Conservation (phyloP, 176 grass and related monocot species). For the Rhipidocladum racemiflorum region DNA sequence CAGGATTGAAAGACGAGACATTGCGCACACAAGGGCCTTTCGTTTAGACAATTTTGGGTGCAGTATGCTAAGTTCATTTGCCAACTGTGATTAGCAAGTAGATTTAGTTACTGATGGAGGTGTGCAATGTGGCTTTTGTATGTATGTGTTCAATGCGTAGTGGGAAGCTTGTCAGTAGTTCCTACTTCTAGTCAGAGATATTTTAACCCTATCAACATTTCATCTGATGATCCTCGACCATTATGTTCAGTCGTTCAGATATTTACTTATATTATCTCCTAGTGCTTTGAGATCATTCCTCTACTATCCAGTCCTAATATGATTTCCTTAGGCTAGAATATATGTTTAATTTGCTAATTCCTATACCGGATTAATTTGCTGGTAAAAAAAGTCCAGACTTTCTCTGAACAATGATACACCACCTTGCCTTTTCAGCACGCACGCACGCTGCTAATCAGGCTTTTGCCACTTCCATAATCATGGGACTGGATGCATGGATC, state of each 20-base stretch:
- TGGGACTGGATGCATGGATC: constrained; percentile 35
- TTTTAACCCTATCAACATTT: neutral
- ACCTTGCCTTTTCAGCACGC: constrained; percentile 22
- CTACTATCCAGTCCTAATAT: neutral
- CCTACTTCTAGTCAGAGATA: constrained; percentile 11
- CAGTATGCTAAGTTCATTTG: neutral
- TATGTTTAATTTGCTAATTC: neutral
- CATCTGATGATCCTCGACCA: neutral
- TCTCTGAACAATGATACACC: constrained; percentile 36
- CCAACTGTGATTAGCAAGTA: neutral
- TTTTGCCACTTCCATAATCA: constrained; percentile 46
- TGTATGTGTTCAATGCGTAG: neutral
- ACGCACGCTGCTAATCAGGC: constrained; percentile 44
- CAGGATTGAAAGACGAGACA: constrained; percentile 1
- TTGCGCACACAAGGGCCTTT: neutral
- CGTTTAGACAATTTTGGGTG: neutral
- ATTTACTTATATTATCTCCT: neutral
- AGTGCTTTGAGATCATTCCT: neutral
- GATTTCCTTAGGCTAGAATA: neutral
- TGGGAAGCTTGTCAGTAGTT: neutral
- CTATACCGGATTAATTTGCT: constrained; percentile 1
- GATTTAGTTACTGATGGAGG: constrained; percentile 10
- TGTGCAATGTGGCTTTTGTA: constrained; percentile 7
- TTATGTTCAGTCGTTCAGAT: neutral
- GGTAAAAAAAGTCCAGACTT: constrained; percentile 13